Evolutionary conservation across 2,329 filamentous ascomycete species (phyloP), one percentile per base, ranked within the genome.

Genomic region (Pestalotiopsis sp.): DNA sequence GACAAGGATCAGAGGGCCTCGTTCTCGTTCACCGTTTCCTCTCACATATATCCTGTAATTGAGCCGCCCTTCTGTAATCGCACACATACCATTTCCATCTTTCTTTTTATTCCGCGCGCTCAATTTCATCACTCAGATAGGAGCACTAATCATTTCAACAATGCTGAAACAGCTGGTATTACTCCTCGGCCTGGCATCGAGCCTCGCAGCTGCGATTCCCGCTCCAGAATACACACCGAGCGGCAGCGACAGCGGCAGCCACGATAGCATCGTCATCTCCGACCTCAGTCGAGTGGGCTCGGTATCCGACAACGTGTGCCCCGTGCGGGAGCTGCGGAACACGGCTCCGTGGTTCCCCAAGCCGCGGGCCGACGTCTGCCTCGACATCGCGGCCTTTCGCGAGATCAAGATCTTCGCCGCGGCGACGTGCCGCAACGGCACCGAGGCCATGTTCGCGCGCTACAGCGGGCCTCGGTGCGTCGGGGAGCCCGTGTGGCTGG

Each of bases 391-490:
- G 14, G 59, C 66, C 3, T 36, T 39, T 20, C 38, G 38, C 57
- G 17, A 68, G 66, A n/a, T 68, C 27, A 68, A 68, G 60, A 68
- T 68, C 41, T 68, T 23, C 17, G 5, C 13, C 31, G 36, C 45
- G 23, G 39, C 66, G 9, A 64, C 25, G 20, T 68, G 66, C 41
- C 25, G 36, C 38, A 62, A 68, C 45, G 66, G 66, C 13, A 57
- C 59, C 25, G 66, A 52, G 23, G 66, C 66, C 2, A 11, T 68
- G 13, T 59, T 68, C 13, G 66, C 41, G 38, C 58, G 66, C 27
- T 68, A 63, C 60, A 17, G 23, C n/a, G 59, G 41, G 3, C 66
- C 66, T 3, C 27, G 45, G 5, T 68, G 66, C 27, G 6, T 36
- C 0, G 60, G 66, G 6, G 59, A 63, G 60, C 66, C 66, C 17